Evolutionary conservation across 2,329 filamentous ascomycete species (phyloP).

Genomic region (Ilyonectria robusta): DNA sequence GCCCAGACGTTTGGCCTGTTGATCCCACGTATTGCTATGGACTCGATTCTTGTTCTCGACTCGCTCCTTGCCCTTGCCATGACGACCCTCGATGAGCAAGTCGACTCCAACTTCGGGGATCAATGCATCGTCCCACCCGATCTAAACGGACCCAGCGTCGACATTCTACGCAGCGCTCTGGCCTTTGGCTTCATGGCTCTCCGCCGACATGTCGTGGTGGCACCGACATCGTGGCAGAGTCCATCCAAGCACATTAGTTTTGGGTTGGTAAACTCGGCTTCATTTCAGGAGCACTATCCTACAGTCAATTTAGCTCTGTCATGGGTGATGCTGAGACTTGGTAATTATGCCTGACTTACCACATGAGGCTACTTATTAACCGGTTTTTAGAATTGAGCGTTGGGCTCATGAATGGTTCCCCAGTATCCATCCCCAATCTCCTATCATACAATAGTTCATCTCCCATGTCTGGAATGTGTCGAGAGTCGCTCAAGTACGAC

Average conservation of each 20-base stretch:
- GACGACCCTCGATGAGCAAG: conserved; percentile 34
- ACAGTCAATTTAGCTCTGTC: conserved; percentile 35
- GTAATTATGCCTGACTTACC: conserved; percentile 27
- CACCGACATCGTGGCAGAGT: conserved; percentile 40
- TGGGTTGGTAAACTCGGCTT: conserved; percentile 30
- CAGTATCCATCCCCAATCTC: conserved; percentile 45
- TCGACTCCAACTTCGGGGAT: conserved; percentile 26
- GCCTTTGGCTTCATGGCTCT: conserved; percentile 33
- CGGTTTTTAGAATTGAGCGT: conserved; percentile 44
- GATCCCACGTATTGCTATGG: conserved; percentile 49
- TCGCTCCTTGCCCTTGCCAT: conserved; percentile 46
- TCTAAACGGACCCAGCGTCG: conserved; percentile 22
- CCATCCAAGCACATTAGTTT: conserved; percentile 35
- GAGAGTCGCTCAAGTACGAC: conserved; percentile 40
- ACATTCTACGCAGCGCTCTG: conserved; percentile 26
- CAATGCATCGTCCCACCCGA: conserved; percentile 20
- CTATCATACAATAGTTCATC: conserved; percentile 38
- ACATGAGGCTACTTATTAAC: neutral
- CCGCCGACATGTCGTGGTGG: conserved; percentile 33
- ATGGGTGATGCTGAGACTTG: conserved; percentile 47
- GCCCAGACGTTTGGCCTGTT: conserved; percentile 58
- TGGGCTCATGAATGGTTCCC: conserved; percentile 46
- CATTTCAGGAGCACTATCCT: conserved; percentile 37
- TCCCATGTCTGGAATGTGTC: conserved; percentile 34
- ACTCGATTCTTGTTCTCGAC: conserved; percentile 44